Conservation (phyloP, 768 basidiomycete genomes). For the Termitomyces sp. region DNA sequence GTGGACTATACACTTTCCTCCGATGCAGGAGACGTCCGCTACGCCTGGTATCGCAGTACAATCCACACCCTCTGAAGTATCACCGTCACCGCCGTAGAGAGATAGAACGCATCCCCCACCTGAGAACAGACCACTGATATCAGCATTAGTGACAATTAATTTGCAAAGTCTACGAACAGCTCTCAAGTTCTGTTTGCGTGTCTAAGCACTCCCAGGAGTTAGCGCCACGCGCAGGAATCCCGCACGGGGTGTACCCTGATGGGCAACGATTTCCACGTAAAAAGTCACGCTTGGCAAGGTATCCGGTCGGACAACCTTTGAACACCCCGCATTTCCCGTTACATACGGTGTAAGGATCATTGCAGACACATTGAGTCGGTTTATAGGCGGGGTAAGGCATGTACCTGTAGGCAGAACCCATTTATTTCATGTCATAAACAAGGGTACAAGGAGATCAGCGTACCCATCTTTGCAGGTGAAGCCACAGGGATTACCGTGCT, state of each 20-base stretch:
- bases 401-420: slow-evolving; percentile 5
- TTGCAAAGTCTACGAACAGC: slow-evolving; percentile 39
- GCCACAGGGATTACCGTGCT: slow-evolving; percentile 35
- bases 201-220: slow-evolving; percentile 51
- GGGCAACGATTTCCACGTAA: slow-evolving; percentile 31
- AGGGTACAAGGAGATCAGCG: slow-evolving; percentile 9
- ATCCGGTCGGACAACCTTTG: slow-evolving; percentile 32
- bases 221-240: slow-evolving; percentile 35
- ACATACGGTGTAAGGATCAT: slow-evolving; percentile 40
- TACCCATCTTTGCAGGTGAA: slow-evolving; percentile 48
- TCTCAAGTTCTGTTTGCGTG: slow-evolving; percentile 46
- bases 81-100: slow-evolving; percentile 25
- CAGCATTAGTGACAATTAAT: background rate
- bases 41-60: slow-evolving; percentile 49
- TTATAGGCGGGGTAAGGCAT: slow-evolving; percentile 25
- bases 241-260: slow-evolving; percentile 40
- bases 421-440: background rate
- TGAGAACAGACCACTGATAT: slow-evolving; percentile 15
- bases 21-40: slow-evolving; percentile 46
- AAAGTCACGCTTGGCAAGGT: slow-evolving; percentile 30
- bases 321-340: slow-evolving; percentile 46
- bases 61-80: slow-evolving; percentile 36
- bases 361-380: slow-evolving; percentile 43
- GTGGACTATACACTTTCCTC: slow-evolving; percentile 41
- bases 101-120: slow-evolving; percentile 47